Base-by-base conservation (phyloP, 2,329 filamentous ascomycete species). In the Epichloe coenophiala region DNA sequence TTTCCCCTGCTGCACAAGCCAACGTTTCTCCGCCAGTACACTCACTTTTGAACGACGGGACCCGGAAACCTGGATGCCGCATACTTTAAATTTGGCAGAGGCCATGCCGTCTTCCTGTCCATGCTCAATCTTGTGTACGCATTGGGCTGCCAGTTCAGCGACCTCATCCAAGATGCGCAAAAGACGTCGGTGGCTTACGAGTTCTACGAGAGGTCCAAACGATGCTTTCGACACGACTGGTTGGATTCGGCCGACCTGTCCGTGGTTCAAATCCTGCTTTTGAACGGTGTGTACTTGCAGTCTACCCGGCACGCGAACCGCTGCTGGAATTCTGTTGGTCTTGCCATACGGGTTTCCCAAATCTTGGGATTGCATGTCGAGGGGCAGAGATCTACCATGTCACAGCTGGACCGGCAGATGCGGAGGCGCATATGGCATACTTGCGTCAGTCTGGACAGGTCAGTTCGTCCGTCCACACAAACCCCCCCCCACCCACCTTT, bases 311-410 rank as follows among this genome's bases (percentile, higher is more conserved):
- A 49, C 21, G 47, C 47, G 15, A 49, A 49, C 19, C 47, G 47
- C 11, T 49, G 47, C 47, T 49, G 47, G 47, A 49, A 49, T 21
- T 49, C 47, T 17, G 40, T 49, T 15, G 47, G 47, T 5, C 47
- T 49, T 38, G 47, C 47, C 15, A 49, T 49, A 44, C 47, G 47
- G 11, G 41, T 42, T 35, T 49, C 47, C 15, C 47, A 49, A 15
- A 49, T 49, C 12, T 15, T 49, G 21, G 47, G 47, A 2, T 21
- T 49, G 15, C 47, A 49, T 19, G 47, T 44, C 9, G 47, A 49
- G 33, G 33, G 35, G 2, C 47, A 19, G 23, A 44, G n/a, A n/a
- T 8, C n/a, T 33, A n/a, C 15, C 3, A 45, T 38, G 47, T 45
- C 47, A 15, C 47, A 49, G 35, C n/a, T 49, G 47, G 40, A 49